phyloP scores from a whole-genome alignment of 2,329 filamentous ascomycete species.

The Penicillium sp. region DNA sequence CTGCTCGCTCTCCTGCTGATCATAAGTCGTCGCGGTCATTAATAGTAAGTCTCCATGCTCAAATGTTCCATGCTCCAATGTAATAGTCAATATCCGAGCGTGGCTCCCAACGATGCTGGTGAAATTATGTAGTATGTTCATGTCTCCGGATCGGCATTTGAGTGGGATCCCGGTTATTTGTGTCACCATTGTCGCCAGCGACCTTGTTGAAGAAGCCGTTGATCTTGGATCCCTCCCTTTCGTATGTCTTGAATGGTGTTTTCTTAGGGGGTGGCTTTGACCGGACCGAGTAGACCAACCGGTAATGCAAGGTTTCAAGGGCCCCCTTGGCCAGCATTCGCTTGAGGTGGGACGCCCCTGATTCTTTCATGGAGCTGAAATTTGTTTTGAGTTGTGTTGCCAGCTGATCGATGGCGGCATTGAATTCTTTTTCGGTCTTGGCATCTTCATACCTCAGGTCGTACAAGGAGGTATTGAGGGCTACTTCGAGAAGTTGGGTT shows the following conservation, averaged over 20 bases:
- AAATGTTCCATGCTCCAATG: neutral
- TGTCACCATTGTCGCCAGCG: neutral
- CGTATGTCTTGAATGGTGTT: constrained; percentile 41
- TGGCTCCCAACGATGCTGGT: neutral
- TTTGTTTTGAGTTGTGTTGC: constrained; percentile 61
- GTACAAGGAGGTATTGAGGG: constrained; percentile 67
- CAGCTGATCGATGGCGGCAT: constrained; percentile 71
- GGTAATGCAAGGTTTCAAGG: constrained; percentile 74
- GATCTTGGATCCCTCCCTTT: constrained; percentile 18
- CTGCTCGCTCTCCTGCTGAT: constrained; percentile 13
- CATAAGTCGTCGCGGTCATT: constrained; percentile 19
- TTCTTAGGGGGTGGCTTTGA: constrained; percentile 63
- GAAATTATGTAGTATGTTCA: neutral
- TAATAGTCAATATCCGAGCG: neutral
- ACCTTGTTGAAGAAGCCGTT: constrained; percentile 14
- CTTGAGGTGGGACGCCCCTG: constrained; percentile 71
- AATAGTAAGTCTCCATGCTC: neutral
- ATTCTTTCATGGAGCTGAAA: constrained; percentile 69
- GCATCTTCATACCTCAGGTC: constrained; percentile 35
- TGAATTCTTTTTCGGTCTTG: constrained; percentile 60
- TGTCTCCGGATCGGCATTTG: neutral
- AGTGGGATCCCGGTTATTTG: neutral
- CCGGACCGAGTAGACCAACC: constrained; percentile 72
- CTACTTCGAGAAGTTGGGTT: constrained; percentile 72
- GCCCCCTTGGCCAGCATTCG: constrained; percentile 77